These are phyloP conservation scores for Serendipita vermifera DNA, from an alignment of 768 basidiomycete species.

Conservation along the genomic window DNA sequence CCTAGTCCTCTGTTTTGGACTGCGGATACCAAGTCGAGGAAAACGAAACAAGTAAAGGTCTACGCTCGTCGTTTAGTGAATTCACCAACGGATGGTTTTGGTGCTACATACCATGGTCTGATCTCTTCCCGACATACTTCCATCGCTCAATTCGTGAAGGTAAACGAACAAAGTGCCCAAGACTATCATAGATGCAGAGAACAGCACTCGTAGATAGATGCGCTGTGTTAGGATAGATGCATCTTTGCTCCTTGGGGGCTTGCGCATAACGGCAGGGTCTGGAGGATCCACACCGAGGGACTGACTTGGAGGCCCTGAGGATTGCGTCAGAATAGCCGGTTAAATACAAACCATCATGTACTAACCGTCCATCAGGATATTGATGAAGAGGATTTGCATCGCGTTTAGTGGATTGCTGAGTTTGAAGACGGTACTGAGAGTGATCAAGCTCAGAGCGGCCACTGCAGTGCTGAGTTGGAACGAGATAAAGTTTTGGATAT, in stretches of 20 bases:
- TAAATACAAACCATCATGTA: constrained; percentile 10
- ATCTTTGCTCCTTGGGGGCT: constrained; percentile 85
- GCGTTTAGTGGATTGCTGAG: constrained; percentile 88
- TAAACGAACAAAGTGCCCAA: constrained; percentile 80
- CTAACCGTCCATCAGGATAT: constrained; percentile 94
- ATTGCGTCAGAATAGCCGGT: background rate
- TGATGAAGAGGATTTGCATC: constrained; percentile 99
- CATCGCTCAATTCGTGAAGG: constrained; percentile 68
- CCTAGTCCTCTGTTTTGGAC: constrained; percentile 86
- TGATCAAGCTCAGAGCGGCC: constrained; percentile 88
- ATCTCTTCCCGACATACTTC: constrained; percentile 69
- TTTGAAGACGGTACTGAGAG: constrained; percentile 80
- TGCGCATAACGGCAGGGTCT: constrained; percentile 82
- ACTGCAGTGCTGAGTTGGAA: constrained; percentile 98
- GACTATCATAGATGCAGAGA: constrained; percentile 87
- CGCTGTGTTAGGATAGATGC: constrained; percentile 71
- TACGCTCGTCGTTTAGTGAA: no score
- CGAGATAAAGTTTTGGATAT: constrained; percentile 93
- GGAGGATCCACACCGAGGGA: constrained; percentile 95
- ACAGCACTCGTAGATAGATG: constrained; percentile 69
- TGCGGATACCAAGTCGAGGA: constrained; percentile 91
- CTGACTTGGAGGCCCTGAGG: constrained; percentile 78
- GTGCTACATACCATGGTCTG: constrained; percentile 84
- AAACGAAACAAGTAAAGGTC: constrained; percentile 96
- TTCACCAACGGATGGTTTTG: background rate